Evolutionary conservation across 177 flowering plant species (phyloP).

Genomic region (Tripterygium wilfordii): DNA sequence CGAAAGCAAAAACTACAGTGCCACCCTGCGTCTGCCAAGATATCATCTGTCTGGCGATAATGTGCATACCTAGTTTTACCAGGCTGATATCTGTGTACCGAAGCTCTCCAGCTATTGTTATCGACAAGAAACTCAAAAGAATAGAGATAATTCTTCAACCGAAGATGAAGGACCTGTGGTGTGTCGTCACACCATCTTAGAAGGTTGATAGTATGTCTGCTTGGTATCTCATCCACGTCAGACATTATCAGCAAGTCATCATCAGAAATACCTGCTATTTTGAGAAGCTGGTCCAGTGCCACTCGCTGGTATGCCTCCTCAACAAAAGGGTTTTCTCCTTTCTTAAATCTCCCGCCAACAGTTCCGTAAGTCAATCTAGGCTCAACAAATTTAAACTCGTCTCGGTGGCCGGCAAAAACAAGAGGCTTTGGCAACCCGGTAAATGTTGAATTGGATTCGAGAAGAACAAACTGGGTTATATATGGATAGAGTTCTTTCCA

Average conservation of each 20-base stretch:
- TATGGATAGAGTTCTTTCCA: constrained; percentile 53
- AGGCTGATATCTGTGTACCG: constrained; percentile 40
- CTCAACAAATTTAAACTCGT: constrained; percentile 44
- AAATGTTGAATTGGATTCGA: constrained; percentile 62
- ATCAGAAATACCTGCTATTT: constrained; percentile 49
- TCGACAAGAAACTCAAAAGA: constrained; percentile 57
- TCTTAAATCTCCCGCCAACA: constrained; percentile 44
- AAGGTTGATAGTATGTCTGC: constrained; percentile 52
- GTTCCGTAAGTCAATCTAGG: constrained; percentile 51
- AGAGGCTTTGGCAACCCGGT: constrained; percentile 48
- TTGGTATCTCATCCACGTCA: constrained; percentile 65
- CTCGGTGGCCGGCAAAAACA: constrained; percentile 27
- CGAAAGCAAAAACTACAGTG: constrained; percentile 68
- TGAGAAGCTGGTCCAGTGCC: constrained; percentile 48
- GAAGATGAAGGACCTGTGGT: constrained; percentile 46
- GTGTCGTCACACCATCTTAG: constrained; percentile 59
- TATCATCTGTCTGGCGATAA: constrained; percentile 43
- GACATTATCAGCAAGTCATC: constrained; percentile 61
- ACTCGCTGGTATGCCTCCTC: constrained; percentile 61
- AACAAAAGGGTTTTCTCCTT: constrained; percentile 51
- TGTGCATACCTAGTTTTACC: constrained; percentile 56
- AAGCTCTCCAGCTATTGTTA: constrained; percentile 60
- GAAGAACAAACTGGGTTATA: constrained; percentile 46
- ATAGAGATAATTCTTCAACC: constrained; percentile 49
- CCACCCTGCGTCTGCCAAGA: constrained; percentile 62